Evolutionary conservation across 768 basidiomycete species (phyloP), one percentile per base, ranked within the genome.

Genomic region (Mycena floridula): DNA sequence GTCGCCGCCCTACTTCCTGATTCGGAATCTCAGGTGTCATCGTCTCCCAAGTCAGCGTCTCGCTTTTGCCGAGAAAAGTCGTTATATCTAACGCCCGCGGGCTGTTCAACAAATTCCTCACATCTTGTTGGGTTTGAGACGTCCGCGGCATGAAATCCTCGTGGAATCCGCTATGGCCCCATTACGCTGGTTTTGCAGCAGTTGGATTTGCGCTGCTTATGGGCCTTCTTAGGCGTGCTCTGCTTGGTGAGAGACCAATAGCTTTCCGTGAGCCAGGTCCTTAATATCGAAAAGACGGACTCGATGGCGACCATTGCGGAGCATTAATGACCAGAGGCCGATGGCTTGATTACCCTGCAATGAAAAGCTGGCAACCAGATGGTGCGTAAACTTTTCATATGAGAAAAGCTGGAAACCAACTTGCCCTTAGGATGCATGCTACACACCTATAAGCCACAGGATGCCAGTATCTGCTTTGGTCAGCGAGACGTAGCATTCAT

Each of bases 321-420:
- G 73, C 87, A 4, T 62, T 93, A 22, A 60, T 92, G 38, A 82
- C 72, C 39, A 69, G 68, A 30, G 92, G 92, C 23, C 76, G 74
- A 53, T 95, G 91, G 91, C 60, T 91, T 44, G 91, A 91, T 58
- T 59, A n/a, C n/a, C n/a, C 64, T 21, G 63, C 59, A 30, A 72
- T 74, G 58, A 69, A 60, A 48, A 84, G 82, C 55, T 96, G 92
- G 92, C 92, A 96, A 59, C 92, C 92, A 3, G 77, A 89, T 48
- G 89, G 91, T 85, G 48, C 49, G 74, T 61, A 12, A n/a, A n/a
- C n/a, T n/a, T n/a, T n/a, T n/a, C n/a, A n/a, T n/a, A 3, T 25
- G 44, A 7, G 24, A 24, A 26, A 45, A 24, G 42, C 22, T 42
- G 27, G n/a, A 36, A 40, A 9, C 22, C 24, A 18, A 40, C 42